Percentiles rank a stretch among this genome's conserved stretches.
phyloP scores from a whole-genome alignment of 2,329 filamentous ascomycete species.

The Capronia epimyces region DNA sequence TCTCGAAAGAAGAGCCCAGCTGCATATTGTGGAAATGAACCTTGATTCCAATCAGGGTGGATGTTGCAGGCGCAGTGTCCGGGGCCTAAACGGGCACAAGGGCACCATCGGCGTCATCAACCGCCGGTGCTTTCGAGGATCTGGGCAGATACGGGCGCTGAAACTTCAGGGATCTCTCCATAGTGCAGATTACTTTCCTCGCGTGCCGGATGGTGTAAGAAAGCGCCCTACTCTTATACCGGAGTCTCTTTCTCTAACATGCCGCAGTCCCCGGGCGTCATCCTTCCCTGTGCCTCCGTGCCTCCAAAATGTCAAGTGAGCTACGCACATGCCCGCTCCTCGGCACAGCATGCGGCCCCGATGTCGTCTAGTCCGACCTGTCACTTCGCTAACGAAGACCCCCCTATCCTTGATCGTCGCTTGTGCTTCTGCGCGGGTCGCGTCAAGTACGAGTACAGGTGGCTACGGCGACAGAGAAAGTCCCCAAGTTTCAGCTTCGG shows the following conservation, averaged over 20 bases:
- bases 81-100: neutral
- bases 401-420: neutral
- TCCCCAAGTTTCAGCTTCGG: neutral
- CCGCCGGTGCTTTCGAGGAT: neutral
- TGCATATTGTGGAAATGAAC: constrained; percentile 10
- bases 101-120: constrained; percentile 9
- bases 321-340: constrained; percentile 5
- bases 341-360: neutral
- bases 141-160: neutral
- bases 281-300: neutral
- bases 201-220: neutral
- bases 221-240: neutral
- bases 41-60: constrained; percentile 2
- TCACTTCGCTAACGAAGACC: neutral
- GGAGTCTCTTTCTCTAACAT: neutral
- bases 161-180: neutral
- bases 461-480: neutral
- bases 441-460: neutral
- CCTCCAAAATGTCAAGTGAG: neutral
- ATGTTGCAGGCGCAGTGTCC: constrained; percentile 4
- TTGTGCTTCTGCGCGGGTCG: neutral
- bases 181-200: neutral
- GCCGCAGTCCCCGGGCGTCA: neutral
- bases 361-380: neutral
- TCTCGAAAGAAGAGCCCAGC: neutral